Evolutionary conservation across 2,329 filamentous ascomycete genomes (phyloP).

Genomic region (Catunica adiposa): DNA sequence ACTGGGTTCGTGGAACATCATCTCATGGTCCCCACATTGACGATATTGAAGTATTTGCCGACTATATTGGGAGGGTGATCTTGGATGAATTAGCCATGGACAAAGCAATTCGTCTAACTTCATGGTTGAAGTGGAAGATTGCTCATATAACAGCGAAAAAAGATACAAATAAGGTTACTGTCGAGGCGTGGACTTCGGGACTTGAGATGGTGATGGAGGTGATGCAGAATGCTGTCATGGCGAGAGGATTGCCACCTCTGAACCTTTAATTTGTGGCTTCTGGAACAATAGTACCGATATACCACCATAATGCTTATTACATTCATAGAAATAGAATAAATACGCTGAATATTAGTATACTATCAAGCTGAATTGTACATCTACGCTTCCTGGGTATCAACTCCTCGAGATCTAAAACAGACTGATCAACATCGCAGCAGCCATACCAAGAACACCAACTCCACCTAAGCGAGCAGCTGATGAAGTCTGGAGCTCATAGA

Average conservation of each 20-base stretch:
- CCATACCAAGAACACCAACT: background rate
- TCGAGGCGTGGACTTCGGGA: constrained; percentile 29
- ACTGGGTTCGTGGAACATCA: constrained; percentile 57
- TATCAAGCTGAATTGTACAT: no score
- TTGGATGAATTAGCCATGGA: constrained; percentile 59
- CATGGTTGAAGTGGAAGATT: constrained; percentile 47
- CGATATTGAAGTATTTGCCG: constrained; percentile 59
- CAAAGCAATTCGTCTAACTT: constrained; percentile 54
- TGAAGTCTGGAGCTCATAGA: constrained; percentile 23
- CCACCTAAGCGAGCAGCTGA: background rate
- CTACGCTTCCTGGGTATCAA: no score
- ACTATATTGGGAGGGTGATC: constrained; percentile 58
- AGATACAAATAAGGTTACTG: background rate
- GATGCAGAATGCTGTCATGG: constrained; percentile 34
- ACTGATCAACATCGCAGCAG: background rate
- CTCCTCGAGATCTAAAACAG: background rate
- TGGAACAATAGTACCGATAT: no score
- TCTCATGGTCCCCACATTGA: constrained; percentile 58
- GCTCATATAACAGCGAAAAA: background rate
- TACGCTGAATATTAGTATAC: no score
- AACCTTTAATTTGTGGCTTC: background rate
- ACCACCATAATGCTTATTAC: no score
- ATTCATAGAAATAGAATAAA: no score
- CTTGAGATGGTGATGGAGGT: constrained; percentile 22
- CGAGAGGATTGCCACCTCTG: constrained; percentile 31